These are phyloP conservation scores for Evernia prunastri DNA, from an alignment of 495 filamentous ascomycete species.

Conservation along the genomic window DNA sequence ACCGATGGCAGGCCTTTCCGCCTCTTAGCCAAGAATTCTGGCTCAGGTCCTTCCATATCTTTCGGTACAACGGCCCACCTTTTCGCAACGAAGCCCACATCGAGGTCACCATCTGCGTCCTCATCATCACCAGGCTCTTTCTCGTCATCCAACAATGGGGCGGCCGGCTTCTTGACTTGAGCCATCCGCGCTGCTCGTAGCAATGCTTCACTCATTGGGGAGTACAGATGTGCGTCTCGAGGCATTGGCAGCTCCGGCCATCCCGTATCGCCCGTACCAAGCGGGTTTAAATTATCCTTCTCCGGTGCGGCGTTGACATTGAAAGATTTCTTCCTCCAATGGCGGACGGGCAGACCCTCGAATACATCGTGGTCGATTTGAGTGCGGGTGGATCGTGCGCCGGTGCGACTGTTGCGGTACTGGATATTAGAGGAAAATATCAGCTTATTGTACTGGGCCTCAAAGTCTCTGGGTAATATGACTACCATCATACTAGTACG, in stretches of 20 bases:
- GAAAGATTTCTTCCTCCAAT: constrained; percentile 73
- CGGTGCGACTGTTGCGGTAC: constrained; percentile 54
- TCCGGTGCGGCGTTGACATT: constrained; percentile 61
- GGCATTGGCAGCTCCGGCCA: constrained; percentile 68
- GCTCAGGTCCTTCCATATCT: constrained; percentile 64
- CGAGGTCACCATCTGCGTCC: constrained; percentile 43
- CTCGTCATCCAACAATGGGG: constrained; percentile 30
- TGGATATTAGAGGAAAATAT: constrained; percentile 22
- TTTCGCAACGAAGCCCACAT: constrained; percentile 32
- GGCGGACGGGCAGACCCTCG: constrained; percentile 86
- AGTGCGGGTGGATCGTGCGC: constrained; percentile 61
- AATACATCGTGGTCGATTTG: constrained; percentile 91
- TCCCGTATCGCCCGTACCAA: constrained; percentile 50
- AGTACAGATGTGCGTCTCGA: constrained; percentile 74
- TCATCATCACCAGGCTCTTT: constrained; percentile 44
- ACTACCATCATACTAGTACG: constrained; percentile 7
- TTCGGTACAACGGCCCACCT: constrained; percentile 76
- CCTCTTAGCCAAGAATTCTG: constrained; percentile 81
- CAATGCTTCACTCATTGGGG: constrained; percentile 73
- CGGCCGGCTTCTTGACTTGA: constrained; percentile 37
- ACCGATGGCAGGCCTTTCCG: constrained; percentile 63
- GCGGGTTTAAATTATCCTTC: constrained; percentile 39
- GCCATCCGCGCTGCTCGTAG: constrained; percentile 66
- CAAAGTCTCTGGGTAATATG: constrained; percentile 7
- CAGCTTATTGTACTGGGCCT: constrained; percentile 15